These are phyloP conservation scores for Annulohypoxylon stygium DNA, from an alignment of 495 filamentous ascomycete genomes.

Conservation along the genomic window DNA sequence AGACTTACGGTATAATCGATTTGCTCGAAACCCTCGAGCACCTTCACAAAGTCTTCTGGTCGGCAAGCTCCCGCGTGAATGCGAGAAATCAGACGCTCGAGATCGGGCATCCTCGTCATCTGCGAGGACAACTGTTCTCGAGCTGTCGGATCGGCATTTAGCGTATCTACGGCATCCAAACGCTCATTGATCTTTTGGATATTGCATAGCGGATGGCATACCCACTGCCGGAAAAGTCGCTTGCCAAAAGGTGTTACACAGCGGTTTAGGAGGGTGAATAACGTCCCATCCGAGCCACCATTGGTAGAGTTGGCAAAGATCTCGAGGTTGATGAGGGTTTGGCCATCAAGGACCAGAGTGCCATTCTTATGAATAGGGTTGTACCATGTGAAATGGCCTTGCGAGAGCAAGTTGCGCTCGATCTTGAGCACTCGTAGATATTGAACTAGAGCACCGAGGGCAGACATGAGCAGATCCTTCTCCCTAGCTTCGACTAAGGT, in stretches of 20 bases:
- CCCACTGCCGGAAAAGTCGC: constrained; percentile 96
- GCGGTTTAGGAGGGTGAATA: constrained; percentile 90
- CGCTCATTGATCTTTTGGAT: constrained; percentile 88
- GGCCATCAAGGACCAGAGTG: constrained; percentile 93
- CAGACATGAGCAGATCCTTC: constrained; percentile 90
- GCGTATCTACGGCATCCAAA: constrained; percentile 93
- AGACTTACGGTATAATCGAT: constrained; percentile 92
- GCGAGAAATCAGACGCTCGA: constrained; percentile 93
- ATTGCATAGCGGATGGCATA: constrained; percentile 94
- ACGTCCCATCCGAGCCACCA: constrained; percentile 83
- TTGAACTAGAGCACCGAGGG: constrained; percentile 88
- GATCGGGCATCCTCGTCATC: constrained; percentile 89
- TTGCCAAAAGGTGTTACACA: constrained; percentile 99
- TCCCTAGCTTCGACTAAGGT: constrained; percentile 78
- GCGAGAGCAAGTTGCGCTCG: constrained; percentile 86
- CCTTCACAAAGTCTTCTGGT: constrained; percentile 90
- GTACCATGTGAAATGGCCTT: constrained; percentile 93
- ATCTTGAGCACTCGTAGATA: constrained; percentile 92
- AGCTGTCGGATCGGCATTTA: constrained; percentile 83
- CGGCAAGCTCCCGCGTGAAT: constrained; percentile 92
- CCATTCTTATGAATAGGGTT: constrained; percentile 94
- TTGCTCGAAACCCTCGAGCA: constrained; percentile 96
- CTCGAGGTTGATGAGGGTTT: constrained; percentile 97
- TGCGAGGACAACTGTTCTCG: constrained; percentile 87
- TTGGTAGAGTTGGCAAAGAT: constrained; percentile 96